These are phyloP conservation scores for Andrographis paniculata DNA, from an alignment of 305 asterid genomes.

Conservation along the genomic window DNA sequence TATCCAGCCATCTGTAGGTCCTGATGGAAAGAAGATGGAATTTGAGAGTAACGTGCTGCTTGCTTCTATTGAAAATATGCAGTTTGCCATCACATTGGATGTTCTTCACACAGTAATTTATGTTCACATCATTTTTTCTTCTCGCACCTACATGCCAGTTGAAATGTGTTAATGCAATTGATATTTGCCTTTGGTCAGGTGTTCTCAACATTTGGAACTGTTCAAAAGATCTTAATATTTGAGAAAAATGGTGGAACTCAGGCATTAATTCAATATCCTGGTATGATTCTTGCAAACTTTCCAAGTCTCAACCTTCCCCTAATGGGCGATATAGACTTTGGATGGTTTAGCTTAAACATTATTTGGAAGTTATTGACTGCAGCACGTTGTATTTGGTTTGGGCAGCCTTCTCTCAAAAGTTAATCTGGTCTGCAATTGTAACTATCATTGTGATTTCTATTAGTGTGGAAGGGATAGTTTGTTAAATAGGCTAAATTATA, in stretches of 20 bases:
- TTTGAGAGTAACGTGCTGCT: conserved; percentile 75
- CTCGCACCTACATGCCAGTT: conserved; percentile 1
- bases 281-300: conserved; percentile 29
- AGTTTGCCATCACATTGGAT: conserved; percentile 72
- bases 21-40: conserved; percentile 68
- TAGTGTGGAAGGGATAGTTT: no score
- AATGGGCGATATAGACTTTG: background rate
- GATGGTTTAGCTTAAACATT: conserved; percentile 5
- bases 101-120: conserved; percentile 54
- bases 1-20: conserved; percentile 71
- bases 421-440: background rate
- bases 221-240: conserved; percentile 82
- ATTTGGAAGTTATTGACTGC: background rate
- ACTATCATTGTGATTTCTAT: no score
- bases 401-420: background rate
- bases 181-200: conserved; percentile 38
- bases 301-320: conserved; percentile 6
- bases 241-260: conserved; percentile 89
- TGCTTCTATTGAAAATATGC: conserved; percentile 79
- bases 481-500: no score
- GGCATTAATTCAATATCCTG: conserved; percentile 72
- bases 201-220: conserved; percentile 65
- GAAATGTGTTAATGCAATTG: conserved; percentile 5
- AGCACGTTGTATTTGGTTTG: conserved; percentile 2
- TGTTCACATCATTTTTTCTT: conserved; percentile 14